Evolutionary conservation across 2,329 filamentous ascomycete genomes (phyloP), one percentile per base, ranked within the genome.

Genomic region (Seiridium unicorne): DNA sequence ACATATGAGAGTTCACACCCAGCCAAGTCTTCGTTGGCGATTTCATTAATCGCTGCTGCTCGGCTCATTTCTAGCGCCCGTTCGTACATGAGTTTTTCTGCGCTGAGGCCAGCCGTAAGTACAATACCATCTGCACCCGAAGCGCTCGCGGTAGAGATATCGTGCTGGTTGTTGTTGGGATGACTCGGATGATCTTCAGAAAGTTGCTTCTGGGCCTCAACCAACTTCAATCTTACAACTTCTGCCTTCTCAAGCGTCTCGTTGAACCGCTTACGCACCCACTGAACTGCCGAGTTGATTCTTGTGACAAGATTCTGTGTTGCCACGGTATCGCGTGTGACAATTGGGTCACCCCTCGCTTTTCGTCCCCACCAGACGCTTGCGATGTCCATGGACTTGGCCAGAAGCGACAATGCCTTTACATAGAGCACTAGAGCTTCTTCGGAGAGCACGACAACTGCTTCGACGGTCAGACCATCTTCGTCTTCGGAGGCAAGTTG

Each of bases 41-140:
- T 90, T 76, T 99, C 95, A 68, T 96, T 96, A 70, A 98, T 95
- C 6, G 95, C 95, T 6, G 95, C 94, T 3, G 91, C 88, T 57
- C 93, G 88, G 73, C 93, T 97, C 95, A 99, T 98, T 73, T 99
- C 95, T 31, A 98, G 80, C 0, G 95, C 95, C 51, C 95, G 91
- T 68, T 99, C 95, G 72, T 97, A 99, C 93, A 99, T 97, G 51
- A 99, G 81, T 76, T 93, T 97, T 78, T 98, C 95, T 0, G 95
- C 95, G 31, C 93, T 97, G 59, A 97, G 88, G 1, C 94, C 95
- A 2, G 91, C 87, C 11, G 91, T 96, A 34, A 99, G 83, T 53
- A 90, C 85, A 34, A 97, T 92, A 57, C 91, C 89, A 62, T 95
- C 92, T 2, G 86, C 84, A 13, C 89, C 88, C 3, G 86, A 84